Conservation (phyloP, 305 asterid species). For the Solanum hybrid region DNA sequence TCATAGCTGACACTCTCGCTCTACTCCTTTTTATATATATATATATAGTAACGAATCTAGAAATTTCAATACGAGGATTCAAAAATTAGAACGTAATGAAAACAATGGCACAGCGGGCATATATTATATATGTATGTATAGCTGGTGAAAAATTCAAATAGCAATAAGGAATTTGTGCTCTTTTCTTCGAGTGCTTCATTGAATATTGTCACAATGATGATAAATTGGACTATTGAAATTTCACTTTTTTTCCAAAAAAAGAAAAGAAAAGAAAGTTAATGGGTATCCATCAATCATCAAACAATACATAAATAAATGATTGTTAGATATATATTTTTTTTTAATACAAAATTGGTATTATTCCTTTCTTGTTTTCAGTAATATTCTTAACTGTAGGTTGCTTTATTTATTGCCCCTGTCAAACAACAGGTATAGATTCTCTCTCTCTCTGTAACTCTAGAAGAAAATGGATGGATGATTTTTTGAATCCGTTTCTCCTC, state of each 20-base stretch:
- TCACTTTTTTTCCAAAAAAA: slow-evolving; percentile 19
- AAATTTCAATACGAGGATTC: not conserved
- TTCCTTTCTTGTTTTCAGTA: slow-evolving; percentile 52
- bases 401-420: slow-evolving; percentile 42
- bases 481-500: no score
- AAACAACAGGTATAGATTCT: slow-evolving; percentile 47
- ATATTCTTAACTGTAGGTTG: slow-evolving; percentile 41
- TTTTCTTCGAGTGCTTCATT: slow-evolving; percentile 13
- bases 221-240: slow-evolving; percentile 43
- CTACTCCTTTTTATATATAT: not conserved
- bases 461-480: slow-evolving; percentile 22
- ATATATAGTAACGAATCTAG: not conserved
- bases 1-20: not conserved
- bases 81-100: not conserved
- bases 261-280: slow-evolving; percentile 28
- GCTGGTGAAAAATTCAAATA: not conserved
- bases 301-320: slow-evolving; percentile 68
- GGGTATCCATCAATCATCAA: slow-evolving; percentile 73
- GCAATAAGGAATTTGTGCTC: not conserved
- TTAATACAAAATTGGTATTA: slow-evolving; percentile 31
- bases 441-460: slow-evolving; percentile 15
- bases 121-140: not conserved
- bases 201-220: slow-evolving; percentile 33
- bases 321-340: slow-evolving; percentile 26
- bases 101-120: not conserved